A percentile compares a stretch with the other conserved stretches of the same genome.
Conservation (phyloP, 768 basidiomycete genomes). For the Daedaleopsis nitida region DNA sequence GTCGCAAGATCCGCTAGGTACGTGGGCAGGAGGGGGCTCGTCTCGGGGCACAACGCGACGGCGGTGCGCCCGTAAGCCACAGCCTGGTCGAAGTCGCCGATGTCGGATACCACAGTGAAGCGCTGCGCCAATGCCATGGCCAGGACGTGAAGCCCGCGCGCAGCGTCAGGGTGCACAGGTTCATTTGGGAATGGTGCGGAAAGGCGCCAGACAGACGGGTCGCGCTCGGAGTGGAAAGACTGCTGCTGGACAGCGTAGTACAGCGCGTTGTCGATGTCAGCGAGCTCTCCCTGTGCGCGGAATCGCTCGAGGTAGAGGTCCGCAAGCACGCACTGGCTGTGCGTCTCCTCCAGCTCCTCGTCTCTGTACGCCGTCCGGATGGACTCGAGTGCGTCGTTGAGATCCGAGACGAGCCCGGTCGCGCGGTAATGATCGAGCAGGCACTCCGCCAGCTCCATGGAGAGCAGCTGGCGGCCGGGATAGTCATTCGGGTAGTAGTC, state of each 20-base stretch:
- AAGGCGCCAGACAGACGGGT: no score
- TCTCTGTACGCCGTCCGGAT: neutral
- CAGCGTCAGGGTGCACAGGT: neutral
- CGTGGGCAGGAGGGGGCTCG: neutral
- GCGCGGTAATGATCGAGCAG: conserved; percentile 1
- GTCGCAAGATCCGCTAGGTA: neutral
- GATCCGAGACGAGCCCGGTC: neutral
- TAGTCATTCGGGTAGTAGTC: neutral
- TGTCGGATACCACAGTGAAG: conserved; percentile 3
- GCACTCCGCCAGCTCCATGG: conserved; percentile 1
- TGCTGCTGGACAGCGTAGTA: neutral
- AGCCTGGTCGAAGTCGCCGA: conserved; percentile 1
- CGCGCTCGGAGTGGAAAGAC: no score
- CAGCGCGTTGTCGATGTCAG: conserved; percentile 1
- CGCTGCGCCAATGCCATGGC: neutral
- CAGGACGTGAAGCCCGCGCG: neutral
- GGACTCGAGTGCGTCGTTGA: neutral
- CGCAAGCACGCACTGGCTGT: neutral
- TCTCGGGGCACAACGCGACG: neutral
- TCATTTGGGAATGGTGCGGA: neutral
- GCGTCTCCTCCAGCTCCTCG: neutral
- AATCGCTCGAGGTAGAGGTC: conserved; percentile 3
- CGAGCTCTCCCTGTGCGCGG: neutral
- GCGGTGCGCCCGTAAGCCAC: neutral
- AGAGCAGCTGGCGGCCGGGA: neutral